These are phyloP conservation scores for Ceratobasidium sp. DNA, from an alignment of 1,284 basidiomycete species.

Conservation along the genomic window DNA sequence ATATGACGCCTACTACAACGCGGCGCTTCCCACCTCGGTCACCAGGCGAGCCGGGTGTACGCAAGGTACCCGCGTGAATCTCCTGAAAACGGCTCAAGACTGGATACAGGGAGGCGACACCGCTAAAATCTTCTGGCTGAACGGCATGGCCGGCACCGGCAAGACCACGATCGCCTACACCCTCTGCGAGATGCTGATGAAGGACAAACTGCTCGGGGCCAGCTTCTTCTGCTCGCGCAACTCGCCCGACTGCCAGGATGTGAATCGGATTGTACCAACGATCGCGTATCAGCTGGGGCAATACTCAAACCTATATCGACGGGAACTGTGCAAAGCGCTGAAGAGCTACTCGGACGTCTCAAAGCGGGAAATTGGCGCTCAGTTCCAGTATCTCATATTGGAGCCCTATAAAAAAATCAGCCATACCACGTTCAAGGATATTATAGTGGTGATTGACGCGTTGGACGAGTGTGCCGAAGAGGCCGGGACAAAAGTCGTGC, in stretches of 20 bases:
- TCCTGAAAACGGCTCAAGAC: neutral
- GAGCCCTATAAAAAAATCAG: neutral
- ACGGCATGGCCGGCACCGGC: too few species aligned
- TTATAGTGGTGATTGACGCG: constrained; percentile 21
- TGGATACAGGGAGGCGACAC: neutral
- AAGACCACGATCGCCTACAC: too few species aligned
- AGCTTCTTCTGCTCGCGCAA: too few species aligned
- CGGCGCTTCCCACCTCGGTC: too few species aligned
- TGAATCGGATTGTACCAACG: too few species aligned
- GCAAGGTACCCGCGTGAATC: neutral
- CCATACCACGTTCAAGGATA: neutral
- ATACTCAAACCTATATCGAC: neutral
- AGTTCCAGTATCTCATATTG: neutral
- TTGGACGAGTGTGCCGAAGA: constrained; percentile 28
- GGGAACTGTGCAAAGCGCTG: neutral
- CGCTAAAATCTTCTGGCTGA: neutral
- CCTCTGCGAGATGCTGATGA: too few species aligned
- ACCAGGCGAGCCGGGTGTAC: too few species aligned
- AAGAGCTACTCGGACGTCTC: neutral
- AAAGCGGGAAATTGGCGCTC: neutral
- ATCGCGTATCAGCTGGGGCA: neutral
- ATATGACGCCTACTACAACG: too few species aligned
- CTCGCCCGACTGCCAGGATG: too few species aligned
- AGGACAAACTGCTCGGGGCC: too few species aligned
- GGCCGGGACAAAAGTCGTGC: neutral